Base-by-base conservation (phyloP, 2,329 filamentous ascomycete genomes). In the Exophiala alcalophila region DNA sequence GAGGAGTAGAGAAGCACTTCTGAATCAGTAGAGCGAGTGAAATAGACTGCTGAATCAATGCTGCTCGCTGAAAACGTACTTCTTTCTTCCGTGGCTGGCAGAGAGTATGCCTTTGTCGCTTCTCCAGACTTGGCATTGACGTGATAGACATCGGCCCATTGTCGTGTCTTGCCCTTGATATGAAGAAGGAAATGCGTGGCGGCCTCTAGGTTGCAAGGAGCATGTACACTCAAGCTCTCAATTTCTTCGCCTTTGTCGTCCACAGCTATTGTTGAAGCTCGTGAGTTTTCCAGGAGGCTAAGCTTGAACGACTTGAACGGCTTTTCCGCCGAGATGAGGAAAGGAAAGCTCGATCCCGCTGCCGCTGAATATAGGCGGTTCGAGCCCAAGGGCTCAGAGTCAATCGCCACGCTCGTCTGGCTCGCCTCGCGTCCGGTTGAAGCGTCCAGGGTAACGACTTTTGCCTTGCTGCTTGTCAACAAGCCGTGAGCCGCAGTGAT, bases 81-180 rank as follows among this genome's bases (percentile, higher is more conserved):
- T 27, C 70, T 72, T 1, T 84, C 86, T 16, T 76, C 65, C 14
- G 89, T 64, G 38, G 80, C 78, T 0, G 90, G 86, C 9, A 97
- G 72, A 19, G 83, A 80, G 61, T 95, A 95, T 1, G 84, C 84
- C 62, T 86, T 88, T n/a, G 73, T 76, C 19, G 91, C 75, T 12
- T 74, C 76, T 40, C 74, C 77, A 46, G 73, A 82, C 66, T 83
- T 83, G 37, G 86, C 65, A 55, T 94, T 78, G 46, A 94, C 76
- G 57, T 94, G 87, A 60, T 84, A 96, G 20, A 97, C 83, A 49
- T 94, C 84, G 3, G 84, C 91, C 71, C 85, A 87, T 60, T 90
- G 86, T 12, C 80, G 80, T 2, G 70, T 70, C 24, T 72, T 72
- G 0, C 86, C 86, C 56, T 82, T 75, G 56, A 80, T 88, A 55